These are phyloP conservation scores for Debaryomyces maramus DNA, from an alignment of 805 yeast species.

Conservation along the genomic window DNA sequence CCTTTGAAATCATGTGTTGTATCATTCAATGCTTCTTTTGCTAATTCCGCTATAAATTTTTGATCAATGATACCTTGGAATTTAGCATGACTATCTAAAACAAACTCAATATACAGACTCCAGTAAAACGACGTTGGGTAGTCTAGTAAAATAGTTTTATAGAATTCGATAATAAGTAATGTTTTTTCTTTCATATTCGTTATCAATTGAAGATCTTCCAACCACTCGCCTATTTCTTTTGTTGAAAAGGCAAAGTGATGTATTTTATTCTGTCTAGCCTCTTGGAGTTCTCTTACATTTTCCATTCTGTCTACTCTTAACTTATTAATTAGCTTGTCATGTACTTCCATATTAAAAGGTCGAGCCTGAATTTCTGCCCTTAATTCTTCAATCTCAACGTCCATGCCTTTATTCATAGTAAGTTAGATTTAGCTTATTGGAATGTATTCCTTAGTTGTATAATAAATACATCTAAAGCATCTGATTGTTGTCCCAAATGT, in stretches of 20 bases:
- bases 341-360: constrained; percentile 13
- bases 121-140: constrained; percentile 23
- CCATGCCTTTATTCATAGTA: constrained; percentile 4
- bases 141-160: constrained; percentile 14
- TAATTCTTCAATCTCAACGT: constrained; percentile 10
- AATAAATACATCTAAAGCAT: too few species aligned
- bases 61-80: constrained; percentile 4
- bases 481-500: too few species aligned
- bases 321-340: constrained; percentile 17
- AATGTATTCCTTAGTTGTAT: too few species aligned
- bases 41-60: constrained; percentile 9
- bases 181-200: constrained; percentile 9
- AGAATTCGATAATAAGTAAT: constrained; percentile 14
- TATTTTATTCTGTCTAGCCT: constrained; percentile 11
- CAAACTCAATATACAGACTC: constrained; percentile 19
- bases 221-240: constrained; percentile 15
- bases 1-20: constrained; percentile 25
- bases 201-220: constrained; percentile 17
- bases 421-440: too few species aligned
- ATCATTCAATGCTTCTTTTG: constrained; percentile 20
- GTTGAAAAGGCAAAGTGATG: constrained; percentile 10
- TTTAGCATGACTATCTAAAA: constrained; percentile 4
- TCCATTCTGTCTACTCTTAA: constrained; percentile 8
- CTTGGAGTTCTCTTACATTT: constrained; percentile 7
- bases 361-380: constrained; percentile 8